Percentiles rank a stretch among this genome's conserved stretches.
These are phyloP conservation scores for Wallacemonas sp. DNA, from an alignment of 208 protist genomes.

Conservation along the genomic window DNA sequence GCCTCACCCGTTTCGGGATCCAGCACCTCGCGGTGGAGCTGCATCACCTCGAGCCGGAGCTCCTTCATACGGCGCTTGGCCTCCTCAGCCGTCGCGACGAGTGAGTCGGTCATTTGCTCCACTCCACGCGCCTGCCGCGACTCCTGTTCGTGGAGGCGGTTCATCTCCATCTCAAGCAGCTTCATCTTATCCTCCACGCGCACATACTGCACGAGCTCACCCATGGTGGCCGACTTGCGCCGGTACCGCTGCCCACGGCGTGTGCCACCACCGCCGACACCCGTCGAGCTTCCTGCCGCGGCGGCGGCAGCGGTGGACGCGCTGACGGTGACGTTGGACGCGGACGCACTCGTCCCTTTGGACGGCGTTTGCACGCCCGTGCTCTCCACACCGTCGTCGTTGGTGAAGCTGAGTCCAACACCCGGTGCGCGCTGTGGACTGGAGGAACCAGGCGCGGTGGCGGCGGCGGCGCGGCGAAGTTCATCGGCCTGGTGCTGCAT, in stretches of 20 bases:
- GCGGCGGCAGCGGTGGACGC: not conserved
- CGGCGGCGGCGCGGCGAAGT: slow-evolving; percentile 16
- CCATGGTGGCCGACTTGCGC: slow-evolving; percentile 32
- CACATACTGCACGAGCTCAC: slow-evolving; percentile 41
- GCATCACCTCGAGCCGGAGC: slow-evolving; percentile 65
- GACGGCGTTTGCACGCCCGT: not conserved
- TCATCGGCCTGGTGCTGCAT: slow-evolving; percentile 40
- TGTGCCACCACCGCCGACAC: not conserved
- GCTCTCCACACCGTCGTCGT: not conserved
- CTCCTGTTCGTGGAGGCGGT: slow-evolving; percentile 44
- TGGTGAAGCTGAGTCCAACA: too few relatives aligned
- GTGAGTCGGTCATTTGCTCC: slow-evolving; percentile 57
- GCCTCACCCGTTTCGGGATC: slow-evolving; percentile 13
- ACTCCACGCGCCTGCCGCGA: slow-evolving; percentile 41
- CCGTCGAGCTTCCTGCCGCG: not conserved
- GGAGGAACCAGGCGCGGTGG: too few relatives aligned
- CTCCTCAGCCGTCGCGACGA: slow-evolving; percentile 80
- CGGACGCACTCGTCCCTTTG: not conserved
- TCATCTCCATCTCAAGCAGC: slow-evolving; percentile 54
- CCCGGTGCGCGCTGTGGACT: too few relatives aligned
- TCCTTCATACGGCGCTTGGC: slow-evolving; percentile 56
- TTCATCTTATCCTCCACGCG: slow-evolving; percentile 68
- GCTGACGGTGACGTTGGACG: not conserved
- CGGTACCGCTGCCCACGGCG: slow-evolving; percentile 56
- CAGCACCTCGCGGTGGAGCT: slow-evolving; percentile 78